Base-by-base conservation (phyloP, 2,329 filamentous ascomycete genomes). In the Incumbomyces delicatus region DNA sequence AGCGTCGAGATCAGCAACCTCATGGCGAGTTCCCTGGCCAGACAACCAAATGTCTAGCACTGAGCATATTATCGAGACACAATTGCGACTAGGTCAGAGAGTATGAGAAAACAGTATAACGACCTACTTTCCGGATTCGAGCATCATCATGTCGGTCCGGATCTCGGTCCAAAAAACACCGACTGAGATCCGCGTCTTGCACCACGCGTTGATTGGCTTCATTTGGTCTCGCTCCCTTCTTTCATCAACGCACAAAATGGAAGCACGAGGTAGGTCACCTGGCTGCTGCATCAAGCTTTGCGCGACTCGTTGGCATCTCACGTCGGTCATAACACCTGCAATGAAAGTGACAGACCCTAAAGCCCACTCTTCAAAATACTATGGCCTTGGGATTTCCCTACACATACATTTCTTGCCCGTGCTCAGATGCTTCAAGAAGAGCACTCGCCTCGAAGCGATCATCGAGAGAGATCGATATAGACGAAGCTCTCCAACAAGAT, bases 401-500 rank as follows among this genome's bases (percentile, higher is more conserved):
- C 62, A 76, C 76, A 27, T 78, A 77, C 60, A 80, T 82, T 61
- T 76, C 77, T 14, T 83, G 79, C 61, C 76, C 78, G 42, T 83
- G 79, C 64, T 75, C 71, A 55, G 54, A 58, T 47, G 47, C 39
- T 6, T 56, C 54, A 14, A 49, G 51, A 32, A 37, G 47, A 42
- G 50, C 38, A 45, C 34, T 50, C 35, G 51, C 41, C 18, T 54
- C 49, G 7, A 53, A 53, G 29, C 43, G 57, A 29, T 44, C 50
- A 20, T 56, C 54, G 11, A 43, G 48, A 27, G 58, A 61, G 12
- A 42, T 55, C 5, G 53, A 58, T 29, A 59, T 65, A 6, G 60
- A 63, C 34, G 65, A 61, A 46, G 66, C 68, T 2, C 69, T 76
- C 22, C 81, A 87, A 42, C 81, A 85, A 49, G 83, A 87, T 54